Base-by-base conservation (phyloP, 1,139 yeast species). In the Yamadazyma atlantica region DNA sequence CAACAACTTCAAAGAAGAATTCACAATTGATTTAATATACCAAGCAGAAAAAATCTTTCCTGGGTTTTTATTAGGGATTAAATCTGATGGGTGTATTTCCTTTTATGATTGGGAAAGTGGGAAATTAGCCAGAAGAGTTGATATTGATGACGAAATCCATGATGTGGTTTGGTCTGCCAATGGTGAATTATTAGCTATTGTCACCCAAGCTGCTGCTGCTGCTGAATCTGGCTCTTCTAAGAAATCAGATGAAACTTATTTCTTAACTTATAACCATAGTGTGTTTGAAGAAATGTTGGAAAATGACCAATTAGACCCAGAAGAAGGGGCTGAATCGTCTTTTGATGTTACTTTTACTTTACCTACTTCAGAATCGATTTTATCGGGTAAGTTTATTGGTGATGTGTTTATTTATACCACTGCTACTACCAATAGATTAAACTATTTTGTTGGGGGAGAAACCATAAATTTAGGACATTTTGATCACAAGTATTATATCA, bases 61-160 rank as follows among this genome's bases (percentile, higher is more conserved):
- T 37, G 98, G 98, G 49, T 76, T 92, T 16, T 69, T 92, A 42
- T 74, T 92, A 39, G 96, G 95, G 46, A 78, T 87, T 37, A 87
- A 85, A 56, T 75, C 80, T 39, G 92, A 82, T 43, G 92, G 89
- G 1, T 87, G 87, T 58, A 76, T 89, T 39, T 81, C 88, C 18
- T 87, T 92, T 58, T 90, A 84, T 58, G 97, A 90, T 58, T 92
- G 99, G 99, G 95, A 85, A 50, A 65, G 82, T 34, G 96, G 96
- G 40, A 65, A 69, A 38, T 66, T 90, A 43, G 96, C 90, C 3
- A 80, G 96, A 66, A 77, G 95, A 58, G 86, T 92, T 38, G 82
- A 78, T 49, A 89, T 90, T 41, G 76, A 71, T 33, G 76, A 70
- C 43, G 90, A 83, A 46, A 86, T 88, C 12, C 77, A 71, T 39